Evolutionary conservation across 192 early-diverging fungal species (phyloP), one percentile per base, ranked within the genome.

Genomic region (Dimargaris verticillata): DNA sequence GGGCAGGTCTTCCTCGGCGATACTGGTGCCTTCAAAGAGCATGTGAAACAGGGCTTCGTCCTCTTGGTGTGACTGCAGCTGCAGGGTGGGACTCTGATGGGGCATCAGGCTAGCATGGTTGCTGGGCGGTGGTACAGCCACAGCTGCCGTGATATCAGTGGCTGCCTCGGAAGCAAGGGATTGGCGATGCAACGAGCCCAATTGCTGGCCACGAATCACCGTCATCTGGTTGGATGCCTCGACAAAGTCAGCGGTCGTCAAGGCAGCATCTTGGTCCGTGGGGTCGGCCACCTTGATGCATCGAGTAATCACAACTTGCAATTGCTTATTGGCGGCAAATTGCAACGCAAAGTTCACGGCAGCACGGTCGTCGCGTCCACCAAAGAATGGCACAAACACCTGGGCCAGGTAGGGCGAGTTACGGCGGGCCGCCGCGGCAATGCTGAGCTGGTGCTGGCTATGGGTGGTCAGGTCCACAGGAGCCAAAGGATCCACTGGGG

Each of bases 311-410:
- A n/a, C n/a, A n/a, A n/a, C n/a, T n/a, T n/a, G n/a, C n/a, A n/a
- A n/a, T 15, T 54, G 17, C 17, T 15, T 20, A 33, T 75, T 61
- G 65, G 72, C 26, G 0, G 72, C 77, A 28, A 91, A 59, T 3
- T 73, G 73, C 28, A 79, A 67, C 0, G 81, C 79, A 41, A 88
- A 65, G 2, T 69, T 60, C 0, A 82, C 47, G 0, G 83, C 80
- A 45, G 82, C 80, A 64, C 80, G 75, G 70, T 92, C 89, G 62
- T 93, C 91, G 2, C 64, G 52, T 1, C 83, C 80, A 15, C 88
- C 89, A 51, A 83, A 66, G 65, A 87, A 85, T 17, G 82, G 79
- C 22, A 92, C 78, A 3, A 89, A 71, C 25, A 93, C 71, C 7
- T 77, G 69, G 20, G 54, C 67, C 62, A 7, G n/a, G n/a, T n/a